Base-by-base conservation (phyloP, 768 basidiomycete species). In the Phlegmacium glaucopus region DNA sequence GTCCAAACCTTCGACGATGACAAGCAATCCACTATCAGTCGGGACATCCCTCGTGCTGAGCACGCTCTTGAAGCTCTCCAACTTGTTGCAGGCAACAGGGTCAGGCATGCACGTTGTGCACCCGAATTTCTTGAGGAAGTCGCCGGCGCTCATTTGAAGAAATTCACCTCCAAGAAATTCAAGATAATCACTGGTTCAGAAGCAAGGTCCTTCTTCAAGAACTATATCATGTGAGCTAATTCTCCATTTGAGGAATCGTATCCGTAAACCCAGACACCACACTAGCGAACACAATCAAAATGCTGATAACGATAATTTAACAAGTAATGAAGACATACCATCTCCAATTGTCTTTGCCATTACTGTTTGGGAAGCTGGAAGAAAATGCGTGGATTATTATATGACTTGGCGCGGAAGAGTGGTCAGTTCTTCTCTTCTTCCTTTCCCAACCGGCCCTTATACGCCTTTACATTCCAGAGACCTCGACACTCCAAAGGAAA, bases 341-440 rank as follows among this genome's bases (percentile, higher is more conserved):
- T 48, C 67, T 37, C 61, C 69, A 4, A 65, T 76, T 16, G 74
- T 77, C 11, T 77, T 77, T 54, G 77, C 73, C 3, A 68, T 76
- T 49, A 66, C 72, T 15, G 68, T 63, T 13, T 59, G 61, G 51
- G 66, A 70, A 17, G 67, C 64, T 9, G 69, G 67, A 16, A 63
- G 65, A 44, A 74, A 69, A 52, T 67, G 68, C 32, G 68, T 76
- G 28, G 74, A 79, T 55, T 78, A 75, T 57, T 77, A 77, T 52
- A 72, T 76, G 72, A 71, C 72, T 26, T 77, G 76, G 76, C 64
- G 66, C 51, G 67, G 70, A 11, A 67, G 71, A 58, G 67, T 60
- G 42, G 74, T 74, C 39, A 42, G 71, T 50, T 55, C 18, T 40
- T 26, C 39, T 9, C 44, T 49, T 4, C 42, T 16, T 47, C 26